A percentile compares a stretch with the other conserved stretches of the same genome.
Evolutionary conservation across 2,329 filamentous ascomycete species (phyloP).

Genomic region (Cyphellophora attinorum): DNA sequence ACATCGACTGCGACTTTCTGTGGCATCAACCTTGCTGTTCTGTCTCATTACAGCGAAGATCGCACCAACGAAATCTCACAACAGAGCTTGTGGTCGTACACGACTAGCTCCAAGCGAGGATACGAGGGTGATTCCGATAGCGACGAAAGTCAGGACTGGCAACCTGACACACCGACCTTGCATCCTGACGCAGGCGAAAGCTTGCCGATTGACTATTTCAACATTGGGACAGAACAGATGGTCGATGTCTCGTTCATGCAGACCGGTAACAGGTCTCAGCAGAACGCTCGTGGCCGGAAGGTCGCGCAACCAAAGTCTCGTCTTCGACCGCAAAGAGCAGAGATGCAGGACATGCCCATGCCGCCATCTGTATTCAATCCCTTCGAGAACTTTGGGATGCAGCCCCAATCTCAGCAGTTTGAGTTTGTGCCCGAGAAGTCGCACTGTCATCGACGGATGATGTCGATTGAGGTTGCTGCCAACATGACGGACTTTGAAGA

Average conservation of each 20-base stretch:
- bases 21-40: constrained; percentile 17
- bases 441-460: constrained; percentile 22
- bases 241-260: constrained; percentile 2
- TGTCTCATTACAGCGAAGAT: constrained; percentile 26
- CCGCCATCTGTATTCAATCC: constrained; percentile 14
- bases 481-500: constrained; percentile 34
- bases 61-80: constrained; percentile 27
- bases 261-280: constrained; percentile 6
- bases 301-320: constrained; percentile 16
- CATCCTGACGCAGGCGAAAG: constrained; percentile 12
- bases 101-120: constrained; percentile 31
- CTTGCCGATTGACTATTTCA: constrained; percentile 17
- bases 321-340: constrained; percentile 3
- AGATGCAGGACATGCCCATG: constrained; percentile 4
- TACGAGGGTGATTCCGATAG: constrained; percentile 27
- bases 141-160: constrained; percentile 24
- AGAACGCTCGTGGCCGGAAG: constrained; percentile 10
- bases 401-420: constrained; percentile 6
- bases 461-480: constrained; percentile 23
- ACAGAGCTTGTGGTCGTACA: constrained; percentile 27
- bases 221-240: constrained; percentile 17
- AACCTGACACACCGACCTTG: constrained; percentile 15
- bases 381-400: constrained; percentile 10
- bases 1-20: constrained; percentile 23
- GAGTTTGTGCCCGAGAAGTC: constrained; percentile 4